Percentiles rank a stretch among this genome's conserved stretches.
These are phyloP conservation scores for Kwoniella botswanensis DNA, from an alignment of 768 basidiomycete genomes.

Conservation along the genomic window DNA sequence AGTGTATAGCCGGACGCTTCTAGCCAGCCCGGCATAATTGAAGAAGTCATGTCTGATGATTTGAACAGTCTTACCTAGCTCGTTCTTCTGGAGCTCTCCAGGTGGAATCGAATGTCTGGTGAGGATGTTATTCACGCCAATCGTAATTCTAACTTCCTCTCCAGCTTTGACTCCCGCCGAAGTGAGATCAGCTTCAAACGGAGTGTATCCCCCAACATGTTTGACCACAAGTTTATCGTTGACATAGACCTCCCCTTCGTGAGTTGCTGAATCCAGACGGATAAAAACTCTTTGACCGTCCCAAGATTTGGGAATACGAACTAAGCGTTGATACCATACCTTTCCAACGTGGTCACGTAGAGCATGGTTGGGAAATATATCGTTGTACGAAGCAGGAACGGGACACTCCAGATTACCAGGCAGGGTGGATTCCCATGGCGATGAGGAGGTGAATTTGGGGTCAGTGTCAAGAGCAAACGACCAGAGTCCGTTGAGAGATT, in stretches of 20 bases:
- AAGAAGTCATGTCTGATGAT: conserved; percentile 46
- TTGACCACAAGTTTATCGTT: conserved; percentile 30
- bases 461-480: conserved; percentile 31
- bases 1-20: conserved; percentile 35
- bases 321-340: conserved; percentile 41
- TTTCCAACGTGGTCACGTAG: conserved; percentile 43
- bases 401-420: conserved; percentile 42
- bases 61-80: conserved; percentile 24
- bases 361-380: conserved; percentile 38
- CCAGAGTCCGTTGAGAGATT: conserved; percentile 42
- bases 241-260: conserved; percentile 40
- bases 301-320: conserved; percentile 37
- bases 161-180: conserved; percentile 25
- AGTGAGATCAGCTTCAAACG: conserved; percentile 42
- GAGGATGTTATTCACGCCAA: conserved; percentile 40
- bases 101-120: conserved; percentile 41
- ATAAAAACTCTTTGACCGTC: conserved; percentile 28
- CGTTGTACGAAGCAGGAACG: conserved; percentile 47
- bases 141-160: conserved; percentile 31
- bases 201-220: conserved; percentile 40
- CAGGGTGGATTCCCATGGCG: conserved; percentile 30
- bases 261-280: conserved; percentile 42
- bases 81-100: conserved; percentile 23
- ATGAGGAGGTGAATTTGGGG: neutral
- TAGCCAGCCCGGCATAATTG: conserved; percentile 46